phyloP scores from a whole-genome alignment of 257 asterid species.

The Verbascum thapsus region DNA sequence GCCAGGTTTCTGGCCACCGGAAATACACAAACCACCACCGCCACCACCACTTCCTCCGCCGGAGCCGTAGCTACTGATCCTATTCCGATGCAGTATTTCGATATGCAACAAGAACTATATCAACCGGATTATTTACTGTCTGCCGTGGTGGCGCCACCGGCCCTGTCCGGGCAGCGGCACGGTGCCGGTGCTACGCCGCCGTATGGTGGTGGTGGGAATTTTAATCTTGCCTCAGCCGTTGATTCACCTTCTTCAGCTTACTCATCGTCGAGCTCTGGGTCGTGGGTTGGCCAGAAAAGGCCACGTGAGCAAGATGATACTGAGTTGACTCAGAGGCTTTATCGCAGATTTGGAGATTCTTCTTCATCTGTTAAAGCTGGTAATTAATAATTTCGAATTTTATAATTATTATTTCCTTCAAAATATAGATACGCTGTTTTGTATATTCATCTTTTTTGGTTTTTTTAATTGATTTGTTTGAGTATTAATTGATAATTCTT shows the following conservation, averaged over 20 bases:
- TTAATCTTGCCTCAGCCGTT: slow-evolving; percentile 21
- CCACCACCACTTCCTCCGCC: slow-evolving; percentile 26
- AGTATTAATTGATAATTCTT: slow-evolving; percentile 21
- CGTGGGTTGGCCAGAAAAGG: slow-evolving; percentile 75
- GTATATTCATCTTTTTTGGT: too few species aligned
- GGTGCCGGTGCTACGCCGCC: slow-evolving; percentile 37
- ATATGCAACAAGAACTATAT: slow-evolving; percentile 44
- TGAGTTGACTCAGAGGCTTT: slow-evolving; percentile 32
- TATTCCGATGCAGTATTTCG: slow-evolving; percentile 21
- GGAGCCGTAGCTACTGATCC: slow-evolving; percentile 18
- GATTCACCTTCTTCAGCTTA: slow-evolving; percentile 61
- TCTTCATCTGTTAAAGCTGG: slow-evolving; percentile 57
- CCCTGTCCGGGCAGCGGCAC: slow-evolving; percentile 45
- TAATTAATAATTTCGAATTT: slow-evolving; percentile 24
- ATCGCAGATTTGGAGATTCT: slow-evolving; percentile 45
- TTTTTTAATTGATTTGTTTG: slow-evolving; percentile 29
- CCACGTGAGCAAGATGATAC: slow-evolving; percentile 59
- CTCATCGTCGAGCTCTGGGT: slow-evolving; percentile 74
- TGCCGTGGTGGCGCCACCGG: slow-evolving; percentile 39
- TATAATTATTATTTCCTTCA: neutral
- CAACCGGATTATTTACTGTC: slow-evolving; percentile 45
- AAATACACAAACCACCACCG: slow-evolving; percentile 24
- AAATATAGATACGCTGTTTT: slow-evolving; percentile 37
- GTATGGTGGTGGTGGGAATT: slow-evolving; percentile 34
- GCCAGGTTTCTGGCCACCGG: slow-evolving; percentile 38